Evolutionary conservation across 257 asterid species (phyloP), one percentile per base, ranked within the genome.

Genomic region (Solanum sitiens): DNA sequence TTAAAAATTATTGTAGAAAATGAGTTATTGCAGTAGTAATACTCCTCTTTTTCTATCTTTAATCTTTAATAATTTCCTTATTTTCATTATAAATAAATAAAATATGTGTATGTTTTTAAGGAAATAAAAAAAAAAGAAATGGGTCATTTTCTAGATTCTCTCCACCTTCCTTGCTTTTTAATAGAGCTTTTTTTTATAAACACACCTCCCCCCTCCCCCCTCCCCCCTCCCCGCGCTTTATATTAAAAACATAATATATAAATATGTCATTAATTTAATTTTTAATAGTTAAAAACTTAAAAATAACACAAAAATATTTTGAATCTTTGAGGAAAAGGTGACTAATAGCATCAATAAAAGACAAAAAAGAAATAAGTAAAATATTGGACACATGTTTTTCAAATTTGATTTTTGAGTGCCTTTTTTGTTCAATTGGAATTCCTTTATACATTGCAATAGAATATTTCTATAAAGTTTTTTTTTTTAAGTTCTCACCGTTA

Each of bases 141-240:
- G 37, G 21, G 40, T 21, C 50, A 65, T 65, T 93, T 91, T 93
- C 94, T 92, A 93, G 98, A 96, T 94, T 94, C 95, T 91, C 95
- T 91, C 94, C 93, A 89, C 93, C 92, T 90, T 92, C 94, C 91
- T 90, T 70, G 94, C 93, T 91, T 93, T 92, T 91, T 91, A 93
- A 92, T 91, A 3, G 68, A 3, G 13, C n/a, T n/a, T 50, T 50
- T 50, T 50, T 56, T 56, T 56, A 56, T 18, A 18, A 56, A 56
- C 65, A 3, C n/a, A 18, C 63, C 20, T 7, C 16, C 56, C 56
- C 6, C 16, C 13, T 3, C 53, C 16, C 53, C 53, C 6, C 50
- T 13, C 0, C 13, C 4, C 18, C 10, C n/a, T 16, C 5, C 1
- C 65, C n/a, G 4, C 0, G 23, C n/a, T 18, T 56, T 56, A 56